Evolutionary conservation across 2,329 filamentous ascomycete species (phyloP).

Genomic region (Penicillium sp.): DNA sequence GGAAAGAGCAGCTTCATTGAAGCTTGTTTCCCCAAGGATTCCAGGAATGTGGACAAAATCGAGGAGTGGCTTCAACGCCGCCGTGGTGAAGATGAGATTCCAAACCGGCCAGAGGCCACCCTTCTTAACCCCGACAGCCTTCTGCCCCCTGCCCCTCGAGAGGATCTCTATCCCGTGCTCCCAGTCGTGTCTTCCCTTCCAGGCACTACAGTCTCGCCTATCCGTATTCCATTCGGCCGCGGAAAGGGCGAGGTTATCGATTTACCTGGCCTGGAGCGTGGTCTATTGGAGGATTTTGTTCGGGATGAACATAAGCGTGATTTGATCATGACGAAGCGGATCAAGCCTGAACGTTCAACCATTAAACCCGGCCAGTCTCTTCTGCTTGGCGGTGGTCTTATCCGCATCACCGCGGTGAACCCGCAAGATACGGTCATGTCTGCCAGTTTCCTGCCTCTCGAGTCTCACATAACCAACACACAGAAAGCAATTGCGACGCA

Average conservation of each 20-base stretch:
- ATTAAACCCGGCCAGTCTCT: slow-evolving; percentile 72
- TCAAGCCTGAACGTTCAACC: slow-evolving; percentile 62
- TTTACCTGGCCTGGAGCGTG: slow-evolving; percentile 72
- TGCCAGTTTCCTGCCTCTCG: slow-evolving; percentile 77
- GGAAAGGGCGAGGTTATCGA: slow-evolving; percentile 87
- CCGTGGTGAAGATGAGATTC: slow-evolving; percentile 14
- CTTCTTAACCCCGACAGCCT: slow-evolving; percentile 41
- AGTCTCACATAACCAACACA: slow-evolving; percentile 66
- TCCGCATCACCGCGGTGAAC: slow-evolving; percentile 71
- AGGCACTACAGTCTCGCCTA: slow-evolving; percentile 89
- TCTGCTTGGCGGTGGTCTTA: slow-evolving; percentile 72
- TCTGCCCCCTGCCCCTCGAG: slow-evolving; percentile 65
- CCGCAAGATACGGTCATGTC: slow-evolving; percentile 60
- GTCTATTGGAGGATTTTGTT: slow-evolving; percentile 63
- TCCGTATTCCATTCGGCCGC: slow-evolving; percentile 79
- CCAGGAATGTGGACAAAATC: slow-evolving; percentile 39
- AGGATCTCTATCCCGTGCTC: slow-evolving; percentile 70
- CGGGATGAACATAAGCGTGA: slow-evolving; percentile 55
- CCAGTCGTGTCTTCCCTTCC: slow-evolving; percentile 78
- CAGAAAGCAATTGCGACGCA: slow-evolving; percentile 71
- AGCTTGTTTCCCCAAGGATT: slow-evolving; percentile 70
- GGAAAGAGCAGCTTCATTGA: slow-evolving; percentile 91
- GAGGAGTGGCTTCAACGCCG: slow-evolving; percentile 29
- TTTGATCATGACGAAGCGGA: slow-evolving; percentile 69
- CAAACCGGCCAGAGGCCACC: slow-evolving; percentile 11